Conservation (phyloP, 1,284 basidiomycete genomes). For the Naganishia albida region DNA sequence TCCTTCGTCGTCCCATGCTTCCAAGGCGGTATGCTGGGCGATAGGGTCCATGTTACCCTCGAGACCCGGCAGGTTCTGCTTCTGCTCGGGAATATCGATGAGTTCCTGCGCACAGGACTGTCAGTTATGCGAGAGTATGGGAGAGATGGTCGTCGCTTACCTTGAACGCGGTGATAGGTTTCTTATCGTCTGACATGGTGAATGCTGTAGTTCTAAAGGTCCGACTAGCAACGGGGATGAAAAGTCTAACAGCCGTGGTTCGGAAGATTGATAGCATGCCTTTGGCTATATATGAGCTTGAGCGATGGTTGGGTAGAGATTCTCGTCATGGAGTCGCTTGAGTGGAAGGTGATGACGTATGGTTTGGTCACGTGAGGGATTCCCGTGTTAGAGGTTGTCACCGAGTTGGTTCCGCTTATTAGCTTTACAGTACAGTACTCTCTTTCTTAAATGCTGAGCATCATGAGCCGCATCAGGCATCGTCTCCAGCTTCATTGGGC, state of each 20-base stretch:
- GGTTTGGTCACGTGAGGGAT: background rate
- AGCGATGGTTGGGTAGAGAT: too few species aligned
- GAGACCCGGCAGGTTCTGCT: conserved; percentile 32
- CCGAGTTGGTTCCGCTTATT: too few species aligned
- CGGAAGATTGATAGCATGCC: too few species aligned
- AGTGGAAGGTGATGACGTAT: conserved; percentile 8
- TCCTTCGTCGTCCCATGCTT: conserved; percentile 63
- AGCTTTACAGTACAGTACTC: too few species aligned
- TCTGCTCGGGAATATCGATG: conserved; percentile 29
- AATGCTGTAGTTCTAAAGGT: background rate
- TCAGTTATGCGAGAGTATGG: background rate
- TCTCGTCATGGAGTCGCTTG: background rate
- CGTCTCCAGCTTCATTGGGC: too few species aligned
- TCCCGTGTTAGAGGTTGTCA: conserved; percentile 8
- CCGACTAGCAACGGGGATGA: background rate
- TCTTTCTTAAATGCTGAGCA: too few species aligned
- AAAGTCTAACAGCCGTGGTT: too few species aligned
- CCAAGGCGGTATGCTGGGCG: conserved; percentile 61
- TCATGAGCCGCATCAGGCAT: too few species aligned
- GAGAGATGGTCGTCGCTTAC: background rate
- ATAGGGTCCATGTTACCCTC: conserved; percentile 38
- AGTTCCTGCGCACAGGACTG: conserved; percentile 22
- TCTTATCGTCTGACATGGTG: conserved; percentile 23
- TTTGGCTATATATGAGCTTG: too few species aligned
- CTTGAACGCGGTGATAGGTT: conserved; percentile 27